Conservation (phyloP, 768 basidiomycete species). For the Flagelloscypha sp. region DNA sequence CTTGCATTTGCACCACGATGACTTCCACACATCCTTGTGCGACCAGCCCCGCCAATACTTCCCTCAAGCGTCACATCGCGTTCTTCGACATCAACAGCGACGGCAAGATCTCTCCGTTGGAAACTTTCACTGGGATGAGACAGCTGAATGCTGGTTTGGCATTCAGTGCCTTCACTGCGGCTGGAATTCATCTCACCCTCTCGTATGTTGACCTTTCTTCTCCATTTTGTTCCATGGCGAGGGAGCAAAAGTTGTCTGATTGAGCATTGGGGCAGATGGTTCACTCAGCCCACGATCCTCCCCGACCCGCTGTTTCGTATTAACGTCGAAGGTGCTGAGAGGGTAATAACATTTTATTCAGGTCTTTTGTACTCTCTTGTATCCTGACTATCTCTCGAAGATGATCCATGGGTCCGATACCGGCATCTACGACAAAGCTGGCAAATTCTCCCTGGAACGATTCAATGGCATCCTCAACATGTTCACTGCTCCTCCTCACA, state of each 20-base stretch:
- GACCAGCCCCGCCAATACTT: too few species aligned
- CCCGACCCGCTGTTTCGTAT: constrained; percentile 39
- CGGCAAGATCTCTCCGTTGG: constrained; percentile 37
- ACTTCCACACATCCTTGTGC: too few species aligned
- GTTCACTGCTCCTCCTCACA: constrained; percentile 32
- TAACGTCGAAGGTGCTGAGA: constrained; percentile 30
- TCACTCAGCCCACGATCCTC: constrained; percentile 25
- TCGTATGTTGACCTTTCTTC: constrained; percentile 26
- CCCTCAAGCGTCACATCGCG: constrained; percentile 33
- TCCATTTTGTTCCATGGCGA: constrained; percentile 29
- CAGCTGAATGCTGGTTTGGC: background rate
- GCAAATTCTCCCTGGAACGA: constrained; percentile 31
- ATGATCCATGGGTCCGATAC: constrained; percentile 37
- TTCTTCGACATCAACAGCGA: constrained; percentile 39
- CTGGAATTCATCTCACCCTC: too few species aligned
- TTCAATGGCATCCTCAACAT: constrained; percentile 33
- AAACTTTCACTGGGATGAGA: constrained; percentile 28
- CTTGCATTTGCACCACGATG: too few species aligned
- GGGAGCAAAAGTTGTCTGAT: constrained; percentile 29
- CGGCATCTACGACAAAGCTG: constrained; percentile 26
- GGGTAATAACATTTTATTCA: constrained; percentile 17
- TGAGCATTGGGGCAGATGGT: constrained; percentile 18
- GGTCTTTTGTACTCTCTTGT: background rate
- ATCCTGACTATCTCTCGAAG: constrained; percentile 13
- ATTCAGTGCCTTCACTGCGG: constrained; percentile 30